Evolutionary conservation across 2,329 filamentous ascomycete genomes (phyloP), one percentile per base, ranked within the genome.

Genomic region (Colletotrichum filicis): DNA sequence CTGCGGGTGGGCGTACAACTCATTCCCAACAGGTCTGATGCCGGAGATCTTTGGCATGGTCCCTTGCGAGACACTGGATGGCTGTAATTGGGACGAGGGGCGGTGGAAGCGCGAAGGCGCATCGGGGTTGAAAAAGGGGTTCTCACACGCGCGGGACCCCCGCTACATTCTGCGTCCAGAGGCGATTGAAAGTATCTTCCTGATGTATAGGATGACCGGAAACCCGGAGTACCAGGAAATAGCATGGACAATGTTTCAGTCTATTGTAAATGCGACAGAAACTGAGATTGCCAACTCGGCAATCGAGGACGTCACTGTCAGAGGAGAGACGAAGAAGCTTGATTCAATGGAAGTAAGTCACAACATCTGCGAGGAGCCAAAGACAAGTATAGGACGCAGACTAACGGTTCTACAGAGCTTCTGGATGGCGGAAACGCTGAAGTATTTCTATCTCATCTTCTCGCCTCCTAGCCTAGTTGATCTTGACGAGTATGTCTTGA

Each of bases 371-470:
- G 75, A 57, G 22, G 24, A 30, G 7, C 2, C 32, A 16, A 5
- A 9, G 7, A 9, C 22, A 49, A 49, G 42, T n/a, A 49, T 9
- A 14, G 56, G 42, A 22, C 16, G n/a, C 14, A 3, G 32, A 26
- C 61, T 74, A 22, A 74, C 35, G 3, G 6, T 59, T 6, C 7
- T 49, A 7, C 88, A 94, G 84, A 92, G 89, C 74, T 94, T 93
- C 77, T 95, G 92, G 91, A 83, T 92, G 77, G 90, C 90, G 0
- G 92, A 94, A 83, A 95, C 92, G 24, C 82, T 94, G 71, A 94
- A 94, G 81, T 94, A 94, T 76, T 94, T 94, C 71, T 95, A 92
- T 76, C 80, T 94, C 66, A 87, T 94, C 52, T 95, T 94, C 76
- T 90, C 89, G 32, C 88, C 92, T 24, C 89, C 91, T 0, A 85